phyloP scores from a whole-genome alignment of 2,329 filamentous ascomycete species.

The Pseudovirgaria hyperparasitica region DNA sequence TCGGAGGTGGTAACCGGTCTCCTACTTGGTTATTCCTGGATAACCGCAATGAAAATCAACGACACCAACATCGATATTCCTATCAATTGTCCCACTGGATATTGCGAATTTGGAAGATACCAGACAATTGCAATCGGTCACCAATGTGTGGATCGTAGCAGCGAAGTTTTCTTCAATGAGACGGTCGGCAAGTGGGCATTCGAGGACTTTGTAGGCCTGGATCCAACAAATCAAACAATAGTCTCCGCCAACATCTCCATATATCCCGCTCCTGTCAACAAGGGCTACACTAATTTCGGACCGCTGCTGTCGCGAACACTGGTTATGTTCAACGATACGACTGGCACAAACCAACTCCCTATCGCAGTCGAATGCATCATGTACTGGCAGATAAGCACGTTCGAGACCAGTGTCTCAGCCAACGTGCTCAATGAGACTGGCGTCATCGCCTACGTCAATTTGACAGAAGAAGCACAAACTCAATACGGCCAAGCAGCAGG shows the following conservation, averaged over 20 bases:
- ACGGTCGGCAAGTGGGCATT: too few species aligned
- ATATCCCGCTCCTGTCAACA: constrained; percentile 2
- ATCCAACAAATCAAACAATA: constrained; percentile 1
- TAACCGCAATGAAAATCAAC: constrained; percentile 2
- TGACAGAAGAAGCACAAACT: constrained; percentile 3
- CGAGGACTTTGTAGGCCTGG: too few species aligned
- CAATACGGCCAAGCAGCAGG: constrained; percentile 1
- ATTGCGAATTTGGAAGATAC: constrained; percentile 5
- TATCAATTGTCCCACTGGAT: constrained; percentile 3
- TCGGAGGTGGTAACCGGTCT: constrained; percentile 5
- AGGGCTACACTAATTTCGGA: constrained; percentile 3
- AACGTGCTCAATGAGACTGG: constrained; percentile 2
- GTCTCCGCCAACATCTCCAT: constrained; percentile 2
- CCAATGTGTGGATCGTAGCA: constrained; percentile 4
- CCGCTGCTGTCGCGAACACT: too few species aligned
- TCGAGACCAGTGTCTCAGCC: constrained; percentile 3
- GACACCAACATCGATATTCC: constrained; percentile 2
- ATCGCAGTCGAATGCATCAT: constrained; percentile 5
- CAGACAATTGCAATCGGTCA: constrained; percentile 3
- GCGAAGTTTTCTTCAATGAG: too few species aligned
- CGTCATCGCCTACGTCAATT: constrained; percentile 2
- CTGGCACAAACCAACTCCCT: constrained; percentile 4
- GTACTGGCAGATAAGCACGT: constrained; percentile 5
- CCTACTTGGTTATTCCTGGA: constrained; percentile 5
- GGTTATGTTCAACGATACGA: constrained; percentile 4